Evolutionary conservation across 371 early-diverging fungal genomes (phyloP).

Genomic region (Sporodiniella umbellata): DNA sequence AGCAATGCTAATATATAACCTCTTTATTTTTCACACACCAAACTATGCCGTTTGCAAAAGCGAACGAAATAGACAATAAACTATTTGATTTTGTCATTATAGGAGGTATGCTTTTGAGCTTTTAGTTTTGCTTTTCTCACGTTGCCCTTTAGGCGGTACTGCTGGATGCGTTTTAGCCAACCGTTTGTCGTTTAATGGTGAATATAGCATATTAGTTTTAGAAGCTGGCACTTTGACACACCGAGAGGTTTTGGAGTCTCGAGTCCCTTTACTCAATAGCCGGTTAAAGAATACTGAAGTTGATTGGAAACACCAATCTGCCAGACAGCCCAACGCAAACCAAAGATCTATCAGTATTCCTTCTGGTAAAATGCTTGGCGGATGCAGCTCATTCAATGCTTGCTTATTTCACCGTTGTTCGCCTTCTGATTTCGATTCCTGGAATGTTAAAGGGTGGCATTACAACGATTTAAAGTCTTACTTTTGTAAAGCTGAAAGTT

Average conservation of each 20-base stretch:
- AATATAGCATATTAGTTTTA: conserved; percentile 14
- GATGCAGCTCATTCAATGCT: conserved; percentile 36
- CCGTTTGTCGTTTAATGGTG: conserved; percentile 10
- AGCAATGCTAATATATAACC: too few species aligned
- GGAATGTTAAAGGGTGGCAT: conserved; percentile 16
- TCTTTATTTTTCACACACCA: neutral
- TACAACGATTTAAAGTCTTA: conserved; percentile 16
- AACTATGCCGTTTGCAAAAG: conserved; percentile 9
- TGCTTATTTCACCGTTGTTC: conserved; percentile 35
- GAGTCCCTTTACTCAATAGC: conserved; percentile 17
- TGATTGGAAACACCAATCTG: conserved; percentile 20
- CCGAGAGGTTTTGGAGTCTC: conserved; percentile 5
- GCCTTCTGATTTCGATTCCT: conserved; percentile 24
- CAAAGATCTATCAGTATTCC: conserved; percentile 23
- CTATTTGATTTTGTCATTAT: conserved; percentile 16
- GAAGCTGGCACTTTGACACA: conserved; percentile 19
- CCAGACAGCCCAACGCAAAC: conserved; percentile 6
- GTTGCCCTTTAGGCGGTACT: conserved; percentile 18
- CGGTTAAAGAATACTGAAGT: conserved; percentile 11
- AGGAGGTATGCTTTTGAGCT: conserved; percentile 7
- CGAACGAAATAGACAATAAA: conserved; percentile 4
- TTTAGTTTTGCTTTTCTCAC: neutral
- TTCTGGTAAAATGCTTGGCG: conserved; percentile 35
- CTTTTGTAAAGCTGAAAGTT: conserved; percentile 23
- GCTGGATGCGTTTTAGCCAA: conserved; percentile 30